Evolutionary conservation across 257 asterid species (phyloP), one percentile per base, ranked within the genome.

Genomic region (Cynanchum wilfordii): DNA sequence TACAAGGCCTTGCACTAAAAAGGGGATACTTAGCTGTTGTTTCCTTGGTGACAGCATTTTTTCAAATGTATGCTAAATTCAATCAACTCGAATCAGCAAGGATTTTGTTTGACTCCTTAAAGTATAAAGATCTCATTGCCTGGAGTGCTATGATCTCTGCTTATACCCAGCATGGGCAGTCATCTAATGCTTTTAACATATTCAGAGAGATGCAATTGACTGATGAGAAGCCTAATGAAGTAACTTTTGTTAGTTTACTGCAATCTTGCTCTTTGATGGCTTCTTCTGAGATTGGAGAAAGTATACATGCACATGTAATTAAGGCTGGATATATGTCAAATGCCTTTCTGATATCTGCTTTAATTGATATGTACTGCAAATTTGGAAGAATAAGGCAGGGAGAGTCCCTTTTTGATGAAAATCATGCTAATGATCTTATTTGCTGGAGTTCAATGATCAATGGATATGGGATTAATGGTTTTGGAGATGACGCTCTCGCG

Each of bases 371-470:
- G 87, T 92, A 92, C 78, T 87, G 97, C 86, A 90, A 84, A 79
- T 80, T 84, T 22, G 97, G 98, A 71, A 72, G 86, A 81, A 74
- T 83, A 44, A 66, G 82, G 30, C 76, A 82, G 60, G 97, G 91
- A 25, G 57, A 77, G 82, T 68, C 86, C n/a, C 73, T 87, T 76
- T 89, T 92, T 62, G 71, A 79, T 64, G 93, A 82, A 80, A 86
- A 57, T 78, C 82, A 80, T 56, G 69, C 66, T 56, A 65, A 72
- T 71, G 94, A 90, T 79, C 85, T 88, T 56, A 77, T 92, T n/a
- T 88, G 97, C 79, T 92, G 98, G 98, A 92, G 98, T 78, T 92
- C 98, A 38, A 90, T 92, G 98, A 88, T 90, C 71, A 92, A 92
- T 47, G 98, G 96, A 7, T 88, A 86, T 52, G 92, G 92, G 25